phyloP scores from a whole-genome alignment of 164 flowering plant species.

The Berberis thunbergii region DNA sequence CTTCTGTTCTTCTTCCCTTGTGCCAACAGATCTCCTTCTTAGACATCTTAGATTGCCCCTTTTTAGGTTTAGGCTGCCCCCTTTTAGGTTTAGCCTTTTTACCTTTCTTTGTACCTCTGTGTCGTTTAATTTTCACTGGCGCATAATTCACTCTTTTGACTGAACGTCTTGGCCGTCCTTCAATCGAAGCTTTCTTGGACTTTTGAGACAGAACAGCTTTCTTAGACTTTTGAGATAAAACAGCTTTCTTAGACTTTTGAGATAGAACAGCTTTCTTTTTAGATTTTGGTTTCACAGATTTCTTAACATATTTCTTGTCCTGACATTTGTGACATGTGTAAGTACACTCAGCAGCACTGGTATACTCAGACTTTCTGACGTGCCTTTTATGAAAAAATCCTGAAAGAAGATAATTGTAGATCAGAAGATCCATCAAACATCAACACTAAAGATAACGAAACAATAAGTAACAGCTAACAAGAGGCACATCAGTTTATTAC shows the following conservation, averaged over 20 bases:
- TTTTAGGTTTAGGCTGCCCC: constrained; percentile 21
- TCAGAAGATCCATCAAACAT: constrained; percentile 4
- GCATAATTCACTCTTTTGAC: constrained; percentile 35
- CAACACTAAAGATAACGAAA: background rate
- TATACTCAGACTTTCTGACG: constrained; percentile 40
- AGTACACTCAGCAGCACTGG: constrained; percentile 24
- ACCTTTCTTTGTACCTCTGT: constrained; percentile 24
- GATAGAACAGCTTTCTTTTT: constrained; percentile 11
- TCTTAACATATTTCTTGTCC: constrained; percentile 16
- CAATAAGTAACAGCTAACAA: too few species aligned
- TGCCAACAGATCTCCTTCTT: constrained; percentile 24
- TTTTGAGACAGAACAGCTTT: constrained; percentile 5
- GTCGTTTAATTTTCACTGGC: constrained; percentile 27
- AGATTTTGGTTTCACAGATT: constrained; percentile 16
- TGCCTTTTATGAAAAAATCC: constrained; percentile 83
- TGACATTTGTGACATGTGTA: constrained; percentile 65
- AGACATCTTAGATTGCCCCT: constrained; percentile 16
- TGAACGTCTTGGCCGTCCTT: constrained; percentile 41
- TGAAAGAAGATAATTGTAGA: constrained; percentile 19
- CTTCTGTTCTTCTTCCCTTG: constrained; percentile 44
- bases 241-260: constrained; percentile 12
- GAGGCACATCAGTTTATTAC: too few species aligned
- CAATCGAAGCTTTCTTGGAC: constrained; percentile 12
- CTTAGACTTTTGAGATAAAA: constrained; percentile 6
- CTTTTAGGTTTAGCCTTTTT: constrained; percentile 27